Percentiles rank a stretch among this genome's conserved stretches.
Evolutionary conservation across 164 flowering plant species (phyloP).

Genomic region (Umbellularia californica): DNA sequence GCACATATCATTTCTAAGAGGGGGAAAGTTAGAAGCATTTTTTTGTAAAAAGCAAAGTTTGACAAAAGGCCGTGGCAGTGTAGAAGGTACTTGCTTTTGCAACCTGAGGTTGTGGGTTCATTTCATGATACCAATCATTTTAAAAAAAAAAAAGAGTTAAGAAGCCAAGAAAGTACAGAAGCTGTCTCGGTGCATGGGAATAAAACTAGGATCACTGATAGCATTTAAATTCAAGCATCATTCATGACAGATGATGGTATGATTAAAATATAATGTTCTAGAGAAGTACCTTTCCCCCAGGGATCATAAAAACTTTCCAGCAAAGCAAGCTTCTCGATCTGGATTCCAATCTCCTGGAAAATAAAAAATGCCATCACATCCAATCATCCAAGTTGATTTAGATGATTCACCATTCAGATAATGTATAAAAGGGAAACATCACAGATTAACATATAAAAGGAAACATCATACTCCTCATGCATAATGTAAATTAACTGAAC

Average conservation of each 20-base stretch:
- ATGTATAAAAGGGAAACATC: neutral
- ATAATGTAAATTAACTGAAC: neutral
- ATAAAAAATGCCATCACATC: constrained; percentile 10
- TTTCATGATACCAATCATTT: too few relatives aligned
- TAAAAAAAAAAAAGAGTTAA: too few relatives aligned
- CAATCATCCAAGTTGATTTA: neutral
- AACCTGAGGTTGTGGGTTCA: too few relatives aligned
- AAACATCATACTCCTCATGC: constrained; percentile 1
- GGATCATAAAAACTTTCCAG: constrained; percentile 71
- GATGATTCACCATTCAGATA: neutral
- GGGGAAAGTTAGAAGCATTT: neutral
- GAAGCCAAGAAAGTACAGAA: too few relatives aligned
- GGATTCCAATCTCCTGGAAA: constrained; percentile 76
- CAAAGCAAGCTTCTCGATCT: constrained; percentile 86
- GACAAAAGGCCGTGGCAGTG: too few relatives aligned
- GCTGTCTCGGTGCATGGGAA: neutral
- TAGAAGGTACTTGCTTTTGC: too few relatives aligned
- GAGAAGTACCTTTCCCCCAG: constrained; percentile 61
- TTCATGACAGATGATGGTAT: neutral
- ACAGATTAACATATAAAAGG: too few relatives aligned
- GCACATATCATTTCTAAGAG: neutral
- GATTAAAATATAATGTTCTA: neutral
- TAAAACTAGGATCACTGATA: neutral
- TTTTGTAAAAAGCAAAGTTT: neutral
- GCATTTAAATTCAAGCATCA: neutral